Base-by-base conservation (phyloP, 805 yeast species). In the Candida maltosa region DNA sequence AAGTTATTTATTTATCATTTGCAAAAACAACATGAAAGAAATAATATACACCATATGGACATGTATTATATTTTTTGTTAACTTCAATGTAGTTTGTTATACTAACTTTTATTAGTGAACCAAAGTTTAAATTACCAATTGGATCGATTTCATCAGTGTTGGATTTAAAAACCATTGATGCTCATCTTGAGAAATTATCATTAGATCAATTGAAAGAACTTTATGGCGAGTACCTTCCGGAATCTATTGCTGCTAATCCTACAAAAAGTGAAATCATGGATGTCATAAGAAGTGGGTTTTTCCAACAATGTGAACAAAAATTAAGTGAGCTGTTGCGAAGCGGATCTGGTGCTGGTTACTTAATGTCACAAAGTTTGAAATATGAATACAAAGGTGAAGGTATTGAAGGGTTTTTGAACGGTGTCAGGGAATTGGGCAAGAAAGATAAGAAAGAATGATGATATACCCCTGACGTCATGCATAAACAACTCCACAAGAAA, bases 361-460 rank as follows among this genome's bases (percentile, higher is more conserved):
- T 76, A 27, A 63, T 78, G 26, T 58, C 82, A 21, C 65, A 61
- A 37, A 64, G 74, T 26, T 59, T 76, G 27, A 72, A 69, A n/a
- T 61, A 61, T 45, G 67, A 60, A 5, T 78, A 78, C 43, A 34
- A 52, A 7, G 82, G 81, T 7, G 83, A 78, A 49, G 83, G 83
- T 1, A 54, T 76, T 23, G 71, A 63, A 24, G 70, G 70, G 10
- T 76, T 75, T 40, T 51, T 78, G 42, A 45, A 51, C 12, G 76
- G 75, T 4, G 51, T 70, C 8, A 56, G 75, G 35, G 48, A 54
- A 33, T 26, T 46, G 37, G 49, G 54, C 18, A 44, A 46, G 29
- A 43, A 46, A 15, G 42, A 39, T n/a, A n/a, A n/a, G n/a, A n/a
- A n/a, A n/a, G n/a, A n/a, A n/a, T n/a, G n/a, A n/a, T n/a, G n/a